phyloP scores from a whole-genome alignment of 805 yeast genomes.

The Spathaspora sp. region DNA sequence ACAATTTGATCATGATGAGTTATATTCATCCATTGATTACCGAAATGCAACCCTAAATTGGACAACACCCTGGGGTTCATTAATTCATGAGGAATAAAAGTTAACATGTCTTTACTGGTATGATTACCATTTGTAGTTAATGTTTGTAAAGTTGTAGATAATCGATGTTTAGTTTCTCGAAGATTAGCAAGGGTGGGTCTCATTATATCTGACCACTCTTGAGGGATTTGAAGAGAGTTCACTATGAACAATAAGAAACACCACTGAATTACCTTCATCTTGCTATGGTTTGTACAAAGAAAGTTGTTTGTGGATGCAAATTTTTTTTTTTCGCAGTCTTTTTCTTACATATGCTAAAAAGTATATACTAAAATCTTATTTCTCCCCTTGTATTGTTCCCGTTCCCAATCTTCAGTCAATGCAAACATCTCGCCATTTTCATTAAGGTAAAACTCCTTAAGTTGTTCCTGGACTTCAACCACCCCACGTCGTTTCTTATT shows the following conservation, averaged over 20 bases:
- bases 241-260: not conserved
- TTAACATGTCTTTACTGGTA: too few relatives aligned
- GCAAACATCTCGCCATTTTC: constrained; percentile 31
- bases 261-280: not conserved
- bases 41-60: constrained; percentile 3
- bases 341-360: constrained; percentile 7
- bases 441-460: constrained; percentile 25
- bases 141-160: constrained; percentile 2
- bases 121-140: not conserved
- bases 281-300: not conserved
- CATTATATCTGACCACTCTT: constrained; percentile 4
- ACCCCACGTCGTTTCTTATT: constrained; percentile 5
- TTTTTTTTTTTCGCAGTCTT: not conserved
- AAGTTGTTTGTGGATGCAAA: not conserved
- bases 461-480: constrained; percentile 5
- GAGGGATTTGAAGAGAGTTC: constrained; percentile 5
- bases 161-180: constrained; percentile 4
- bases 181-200: constrained; percentile 4
- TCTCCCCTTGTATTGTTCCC: constrained; percentile 17
- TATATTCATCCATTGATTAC: constrained; percentile 5
- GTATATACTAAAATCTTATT: constrained; percentile 29
- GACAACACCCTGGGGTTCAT: constrained; percentile 5
- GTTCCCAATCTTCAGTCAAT: constrained; percentile 11
- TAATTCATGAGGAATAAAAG: constrained; percentile 6
- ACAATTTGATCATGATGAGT: constrained; percentile 1